phyloP scores from a whole-genome alignment of 441 rosid species.

The Syzygium malaccense region DNA sequence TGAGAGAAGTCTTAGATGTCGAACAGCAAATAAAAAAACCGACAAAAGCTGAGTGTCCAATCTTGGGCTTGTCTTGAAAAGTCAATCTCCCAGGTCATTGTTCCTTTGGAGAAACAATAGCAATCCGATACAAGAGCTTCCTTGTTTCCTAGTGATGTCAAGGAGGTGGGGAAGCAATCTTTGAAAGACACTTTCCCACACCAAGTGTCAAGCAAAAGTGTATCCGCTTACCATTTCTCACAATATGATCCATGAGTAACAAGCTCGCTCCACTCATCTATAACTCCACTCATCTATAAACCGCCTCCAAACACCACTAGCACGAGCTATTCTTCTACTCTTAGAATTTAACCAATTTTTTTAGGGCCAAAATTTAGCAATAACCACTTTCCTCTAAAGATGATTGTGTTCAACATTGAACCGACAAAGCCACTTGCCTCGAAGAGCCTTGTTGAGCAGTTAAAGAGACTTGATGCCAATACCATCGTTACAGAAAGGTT shows the following conservation, averaged over 20 bases:
- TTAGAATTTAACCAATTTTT: no score
- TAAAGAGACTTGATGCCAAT: neutral
- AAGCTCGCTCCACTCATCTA: no score
- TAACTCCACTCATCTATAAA: no score
- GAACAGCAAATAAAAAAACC: no score
- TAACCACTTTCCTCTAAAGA: neutral
- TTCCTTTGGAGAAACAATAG: no score
- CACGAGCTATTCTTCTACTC: no score
- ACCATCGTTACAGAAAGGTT: neutral
- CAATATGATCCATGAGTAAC: neutral
- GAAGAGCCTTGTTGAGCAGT: neutral
- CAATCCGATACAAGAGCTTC: neutral
- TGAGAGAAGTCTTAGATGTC: no score
- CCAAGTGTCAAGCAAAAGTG: neutral
- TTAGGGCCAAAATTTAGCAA: neutral
- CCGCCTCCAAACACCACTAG: no score
- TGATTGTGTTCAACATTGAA: neutral
- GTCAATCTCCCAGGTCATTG: no score
- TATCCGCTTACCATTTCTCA: neutral
- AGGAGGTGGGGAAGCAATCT: neutral
- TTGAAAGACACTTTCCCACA: neutral
- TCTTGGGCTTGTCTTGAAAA: no score
- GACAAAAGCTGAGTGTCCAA: no score
- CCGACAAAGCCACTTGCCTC: neutral
- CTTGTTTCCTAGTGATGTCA: neutral